These are phyloP conservation scores for Trichoderma guizhouense DNA, from an alignment of 2,329 filamentous ascomycete species.

Conservation along the genomic window DNA sequence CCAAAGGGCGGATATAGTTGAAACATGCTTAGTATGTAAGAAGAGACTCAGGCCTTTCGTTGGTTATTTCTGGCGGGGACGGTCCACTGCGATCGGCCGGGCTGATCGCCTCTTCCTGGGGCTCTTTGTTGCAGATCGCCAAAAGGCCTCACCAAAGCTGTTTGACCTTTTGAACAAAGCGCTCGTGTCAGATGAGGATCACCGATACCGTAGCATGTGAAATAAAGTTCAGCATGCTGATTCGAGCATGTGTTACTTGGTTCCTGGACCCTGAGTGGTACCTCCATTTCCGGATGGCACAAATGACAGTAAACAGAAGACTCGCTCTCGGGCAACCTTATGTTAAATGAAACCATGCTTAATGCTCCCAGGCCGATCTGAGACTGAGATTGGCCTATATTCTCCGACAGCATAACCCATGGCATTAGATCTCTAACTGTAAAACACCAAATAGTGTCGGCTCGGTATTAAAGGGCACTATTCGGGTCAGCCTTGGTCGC, in stretches of 20 bases:
- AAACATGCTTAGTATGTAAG: background rate
- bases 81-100: constrained; percentile 7
- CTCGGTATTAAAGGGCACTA: background rate
- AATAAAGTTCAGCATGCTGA: background rate
- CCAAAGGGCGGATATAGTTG: background rate
- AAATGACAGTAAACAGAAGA: background rate
- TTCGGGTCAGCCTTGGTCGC: constrained; percentile 4
- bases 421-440: background rate
- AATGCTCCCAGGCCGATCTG: background rate
- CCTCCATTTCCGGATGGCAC: background rate
- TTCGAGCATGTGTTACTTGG: background rate
- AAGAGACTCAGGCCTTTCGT: background rate
- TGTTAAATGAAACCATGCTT: background rate
- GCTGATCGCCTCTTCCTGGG: constrained; percentile 5
- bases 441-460: background rate
- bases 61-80: background rate
- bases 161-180: background rate
- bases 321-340: background rate
- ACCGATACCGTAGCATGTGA: background rate
- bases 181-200: constrained; percentile 9
- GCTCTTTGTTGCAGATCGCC: constrained; percentile 5
- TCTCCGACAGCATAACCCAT: background rate
- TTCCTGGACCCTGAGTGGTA: background rate
- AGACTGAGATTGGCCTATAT: background rate
- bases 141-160: constrained; percentile 9